Base-by-base conservation (phyloP, 352 stramenopile species). In the Phytophthora syringae region DNA sequence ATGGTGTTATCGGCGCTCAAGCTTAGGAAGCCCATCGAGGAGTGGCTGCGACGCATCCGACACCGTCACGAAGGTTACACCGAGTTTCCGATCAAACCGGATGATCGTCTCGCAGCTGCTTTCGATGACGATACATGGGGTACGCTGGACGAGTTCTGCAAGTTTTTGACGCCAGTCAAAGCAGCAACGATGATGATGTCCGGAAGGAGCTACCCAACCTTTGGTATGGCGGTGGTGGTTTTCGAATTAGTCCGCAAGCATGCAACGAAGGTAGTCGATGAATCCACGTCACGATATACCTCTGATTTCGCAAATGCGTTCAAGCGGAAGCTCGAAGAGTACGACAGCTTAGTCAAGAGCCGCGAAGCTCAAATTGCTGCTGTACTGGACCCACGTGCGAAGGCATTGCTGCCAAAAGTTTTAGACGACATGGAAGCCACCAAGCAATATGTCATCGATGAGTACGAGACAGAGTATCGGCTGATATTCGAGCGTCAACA, bases 111-210 rank as follows among this genome's bases (percentile, higher is more conserved):
- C 0, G 44, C 50, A 7, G 7, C 5, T 13, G 0, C n/a, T 3
- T 37, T 61, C 22, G n/a, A 39, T 39, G 32, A 32, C 1, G 30
- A 49, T 1, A 24, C 21, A 12, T 65, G 36, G 53, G 7, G 1
- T 4, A 36, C 37, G 1, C 58, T 66, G 1, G 12, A 57, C 1
- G 43, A 58, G 5, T 57, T 60, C 12, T 50, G 30, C 13, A 51
- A 44, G 0, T 64, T 64, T 9, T 47, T 72, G 39, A 61, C 44
- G 15, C 52, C 57, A 13, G 51, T 72, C 4, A 67, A 67, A 7
- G 64, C 54, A 7, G 56, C 64, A 13, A 72, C 55, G 1, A 52
- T 32, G 0, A 39, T 71, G 30, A 45, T 66, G 30, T 56, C 56
- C 2, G 52, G 51, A 21, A 66, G 39, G 28, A 58, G 40, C 3